These are phyloP conservation scores for Rhizoclosmatium sp. DNA, from an alignment of 192 early-diverging fungal genomes.

Conservation along the genomic window DNA sequence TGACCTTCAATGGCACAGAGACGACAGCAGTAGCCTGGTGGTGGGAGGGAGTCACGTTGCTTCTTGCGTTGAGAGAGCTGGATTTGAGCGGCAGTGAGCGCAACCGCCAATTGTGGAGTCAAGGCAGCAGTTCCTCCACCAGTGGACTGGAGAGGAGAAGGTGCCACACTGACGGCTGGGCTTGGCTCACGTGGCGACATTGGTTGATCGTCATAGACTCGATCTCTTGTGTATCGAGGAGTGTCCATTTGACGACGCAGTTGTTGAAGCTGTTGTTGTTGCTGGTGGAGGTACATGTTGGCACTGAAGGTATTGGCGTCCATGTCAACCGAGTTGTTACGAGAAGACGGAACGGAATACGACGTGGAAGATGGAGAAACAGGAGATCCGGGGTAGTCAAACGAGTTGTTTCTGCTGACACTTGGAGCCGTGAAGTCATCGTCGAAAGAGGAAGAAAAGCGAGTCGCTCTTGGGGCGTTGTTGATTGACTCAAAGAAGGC, in stretches of 20 bases:
- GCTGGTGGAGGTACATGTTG: constrained; percentile 7
- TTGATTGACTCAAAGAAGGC: not conserved
- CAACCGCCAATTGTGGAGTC: constrained; percentile 21
- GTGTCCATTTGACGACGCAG: not conserved
- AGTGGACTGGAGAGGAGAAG: constrained; percentile 22
- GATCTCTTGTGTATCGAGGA: not conserved
- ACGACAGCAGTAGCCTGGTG: constrained; percentile 25
- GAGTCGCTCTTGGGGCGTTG: too few species aligned
- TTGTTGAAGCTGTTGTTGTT: not conserved
- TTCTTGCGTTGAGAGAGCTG: constrained; percentile 29
- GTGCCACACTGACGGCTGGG: not conserved
- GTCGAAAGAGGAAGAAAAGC: too few species aligned
- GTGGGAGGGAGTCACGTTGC: constrained; percentile 25
- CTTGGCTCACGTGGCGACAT: not conserved
- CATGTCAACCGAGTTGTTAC: constrained; percentile 24
- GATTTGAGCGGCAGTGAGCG: constrained; percentile 21
- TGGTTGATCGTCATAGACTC: not conserved
- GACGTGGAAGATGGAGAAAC: not conserved
- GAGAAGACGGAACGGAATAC: constrained; percentile 11
- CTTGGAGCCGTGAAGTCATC: not conserved
- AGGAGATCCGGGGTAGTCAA: constrained; percentile 1
- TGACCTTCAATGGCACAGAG: constrained; percentile 39
- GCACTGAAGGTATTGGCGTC: constrained; percentile 1
- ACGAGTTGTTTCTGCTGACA: not conserved
- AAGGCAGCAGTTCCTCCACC: constrained; percentile 32